Evolutionary conservation across 176 grass and related monocot genomes (phyloP), one percentile per base, ranked within the genome.

Genomic region (Pontederia crassipes): DNA sequence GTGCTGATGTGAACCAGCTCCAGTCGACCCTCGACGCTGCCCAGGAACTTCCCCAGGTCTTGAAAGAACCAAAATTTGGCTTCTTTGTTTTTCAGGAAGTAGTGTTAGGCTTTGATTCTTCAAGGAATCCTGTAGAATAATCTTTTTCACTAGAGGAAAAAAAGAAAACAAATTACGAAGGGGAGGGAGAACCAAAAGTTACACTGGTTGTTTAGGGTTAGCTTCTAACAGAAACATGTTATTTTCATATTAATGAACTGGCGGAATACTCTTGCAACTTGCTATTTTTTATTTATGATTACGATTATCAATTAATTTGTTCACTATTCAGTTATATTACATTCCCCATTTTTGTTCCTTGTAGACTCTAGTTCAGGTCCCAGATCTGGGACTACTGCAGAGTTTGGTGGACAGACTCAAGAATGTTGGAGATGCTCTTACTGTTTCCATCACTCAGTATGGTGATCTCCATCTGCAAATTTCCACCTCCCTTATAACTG

Each of bases 401-500:
- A 97, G 72, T 50, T 73, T 97, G 59, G 93, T 97, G 40, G 93
- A 97, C 28, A 84, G 87, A 59, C 82, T 88, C 1, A 91, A 92
- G 89, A 88, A 97, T 65, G 79, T 81, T 1, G 87, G 93, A 8
- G 81, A 97, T 18, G 48, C 91, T 61, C 87, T 92, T 29, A 78
- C 81, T 4, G 84, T 97, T 49, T 73, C 87, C 54, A 81, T 91
- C 59, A 85, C 84, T 26, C 79, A 85, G 48, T 97, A 97, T 12
- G 87, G 87, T 2, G 93, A 88, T 65, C 81, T 92, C 24, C 93
- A 97, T 69, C 77, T 97, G 32, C 87, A 97, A 68, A 87, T 97
- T 45, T 83, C 93, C 29, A 91, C 78, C 67, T 88, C 93, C 56
- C 76, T 92, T 66, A 59, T 83, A 59, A 85, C 67, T 1, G 67